These are phyloP conservation scores for Mortierella sp. DNA, from an alignment of 371 early-diverging fungal species.

Conservation along the genomic window DNA sequence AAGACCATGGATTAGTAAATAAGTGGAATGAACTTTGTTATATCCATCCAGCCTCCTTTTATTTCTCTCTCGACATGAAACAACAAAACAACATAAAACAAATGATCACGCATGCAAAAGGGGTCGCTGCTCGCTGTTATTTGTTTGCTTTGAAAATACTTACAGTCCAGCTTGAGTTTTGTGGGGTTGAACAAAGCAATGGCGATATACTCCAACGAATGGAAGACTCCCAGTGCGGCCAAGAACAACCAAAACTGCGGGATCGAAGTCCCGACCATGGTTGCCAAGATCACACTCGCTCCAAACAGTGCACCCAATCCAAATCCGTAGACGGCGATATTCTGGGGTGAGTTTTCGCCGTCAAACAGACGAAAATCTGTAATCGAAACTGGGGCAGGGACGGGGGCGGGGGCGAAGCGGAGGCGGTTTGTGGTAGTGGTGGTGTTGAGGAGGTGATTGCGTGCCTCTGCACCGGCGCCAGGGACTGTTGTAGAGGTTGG, in stretches of 20 bases:
- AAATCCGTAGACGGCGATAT: conserved; percentile 78
- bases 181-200: conserved; percentile 81
- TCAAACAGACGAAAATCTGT: conserved; percentile 67
- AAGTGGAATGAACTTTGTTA: neutral
- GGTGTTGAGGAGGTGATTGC: conserved; percentile 2
- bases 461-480: neutral
- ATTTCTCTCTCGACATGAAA: neutral
- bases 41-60: neutral
- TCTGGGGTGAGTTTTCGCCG: conserved; percentile 78
- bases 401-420: neutral
- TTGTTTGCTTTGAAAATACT: conserved; percentile 42
- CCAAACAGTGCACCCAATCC: conserved; percentile 73
- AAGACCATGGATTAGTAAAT: neutral
- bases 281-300: conserved; percentile 62
- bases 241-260: conserved; percentile 78
- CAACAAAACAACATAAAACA: neutral
- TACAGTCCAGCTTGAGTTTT: conserved; percentile 75
- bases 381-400: conserved; percentile 29
- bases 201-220: conserved; percentile 82
- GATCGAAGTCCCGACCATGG: conserved; percentile 40
- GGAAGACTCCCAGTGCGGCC: conserved; percentile 76
- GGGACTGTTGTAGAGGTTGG: neutral
- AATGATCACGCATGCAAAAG: neutral
- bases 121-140: no score
- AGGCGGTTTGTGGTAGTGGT: neutral